Evolutionary conservation across 441 rosid species (phyloP), one percentile per base, ranked within the genome.

Genomic region (Capsella rubella): DNA sequence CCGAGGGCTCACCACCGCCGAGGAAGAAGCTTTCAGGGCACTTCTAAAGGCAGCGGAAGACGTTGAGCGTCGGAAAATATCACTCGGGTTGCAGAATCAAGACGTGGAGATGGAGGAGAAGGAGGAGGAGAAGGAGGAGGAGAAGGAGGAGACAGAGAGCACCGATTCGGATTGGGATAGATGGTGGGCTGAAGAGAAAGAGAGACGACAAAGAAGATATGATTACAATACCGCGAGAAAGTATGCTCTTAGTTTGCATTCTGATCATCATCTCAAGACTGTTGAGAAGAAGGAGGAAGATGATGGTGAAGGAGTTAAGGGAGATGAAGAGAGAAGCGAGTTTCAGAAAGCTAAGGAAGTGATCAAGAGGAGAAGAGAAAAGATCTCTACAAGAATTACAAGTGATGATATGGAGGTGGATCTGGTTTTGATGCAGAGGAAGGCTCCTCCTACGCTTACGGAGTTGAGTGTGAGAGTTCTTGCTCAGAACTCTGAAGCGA

Each of bases 381-480:
- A 2, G 27, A 29, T 62, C 25, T 39, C 29, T 9, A 49, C 12
- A 8, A 9, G 28, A 1, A 18, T 7, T 1, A 32, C 7, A 32
- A 32, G 35, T 32, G 35, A 4, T 18, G 35, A 50, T 18, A 70
- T 67, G 55, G 84, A 79, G 73, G 50, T 50, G 68, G 67, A 39
- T 53, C 55, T 28, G 35, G 28, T 10, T 34, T 21, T 21, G 25
- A 46, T 16, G 2, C 29, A 15, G 35, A 39, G 25, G 46, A n/a
- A 3, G 1, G 75, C 71, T 71, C 85, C 71, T 71, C 85, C 86
- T 45, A 53, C 60, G 14, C 58, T 82, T 3, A 9, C 73, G 35
- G 89, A 84, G 32, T 46, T 85, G 69, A 57, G 81, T 76, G 37
- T 71, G 64, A 50, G 18, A 40, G 57, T 12, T 79, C 84, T 83